Base-by-base conservation (phyloP, 306 rosid species). In the Carpinus fangiana region DNA sequence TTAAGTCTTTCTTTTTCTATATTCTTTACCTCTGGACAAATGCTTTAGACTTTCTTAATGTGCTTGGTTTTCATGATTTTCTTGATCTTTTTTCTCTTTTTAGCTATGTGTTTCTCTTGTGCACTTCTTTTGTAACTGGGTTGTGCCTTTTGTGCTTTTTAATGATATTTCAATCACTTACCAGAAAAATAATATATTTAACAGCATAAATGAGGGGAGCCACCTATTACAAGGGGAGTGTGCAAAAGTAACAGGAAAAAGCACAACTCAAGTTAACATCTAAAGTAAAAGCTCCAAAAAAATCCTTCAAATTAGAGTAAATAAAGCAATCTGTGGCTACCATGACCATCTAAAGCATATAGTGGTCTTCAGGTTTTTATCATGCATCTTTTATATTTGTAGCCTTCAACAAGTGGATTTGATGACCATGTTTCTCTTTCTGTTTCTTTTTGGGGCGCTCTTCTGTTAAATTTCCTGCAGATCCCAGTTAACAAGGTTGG, bases 401-500 rank as follows among this genome's bases (percentile, higher is more conserved):
- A 41, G 48, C 13, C 26, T 38, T 66, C 48, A 66, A 18, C 0
- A 8, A 38, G 13, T 38, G 8, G 23, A 23, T 72, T 60, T 36
- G 10, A 79, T 41, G 23, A 20, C 38, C 21, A 0, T 31, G 60
- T 36, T 72, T 57, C 26, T 52, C 71, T 41, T 16, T 31, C 12
- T 62, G 31, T 53, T 61, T 67, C 69, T 70, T 68, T 50, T 76
- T 76, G 77, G 18, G 52, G 72, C 8, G 2, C 10, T 59, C 12
- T 23, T 10, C 20, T 59, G 56, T 43, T 72, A 74, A 74, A 48
- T 67, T 80, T 62, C 69, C 21, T 89, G 89, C 98, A 95, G 99
- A 86, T 95, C 84, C 99, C 99, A 28, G 99, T 95, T 82, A 93
- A 82, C 78, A 91, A 82, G 84, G 99, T 95, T 82, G 88, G 14